Conservation (phyloP, 1,284 basidiomycete species). For the Sutorius eximius region DNA sequence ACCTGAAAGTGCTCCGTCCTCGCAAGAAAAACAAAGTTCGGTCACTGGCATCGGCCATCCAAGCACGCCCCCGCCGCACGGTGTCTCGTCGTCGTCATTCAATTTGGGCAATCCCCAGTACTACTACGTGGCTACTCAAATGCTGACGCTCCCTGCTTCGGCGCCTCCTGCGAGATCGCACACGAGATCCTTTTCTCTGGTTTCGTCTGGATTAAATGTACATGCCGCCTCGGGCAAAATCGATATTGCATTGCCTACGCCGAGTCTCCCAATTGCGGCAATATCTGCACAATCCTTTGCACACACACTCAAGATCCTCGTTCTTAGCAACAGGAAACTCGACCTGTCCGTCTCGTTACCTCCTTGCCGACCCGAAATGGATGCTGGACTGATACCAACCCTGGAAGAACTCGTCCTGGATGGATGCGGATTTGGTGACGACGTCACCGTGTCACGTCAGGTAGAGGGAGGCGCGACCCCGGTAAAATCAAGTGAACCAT, state of each 20-base stretch:
- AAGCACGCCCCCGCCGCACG: conserved; percentile 24
- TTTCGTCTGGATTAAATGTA: conserved; percentile 28
- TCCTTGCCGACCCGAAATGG: conserved; percentile 26
- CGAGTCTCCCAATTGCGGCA: conserved; percentile 62
- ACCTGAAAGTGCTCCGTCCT: neutral
- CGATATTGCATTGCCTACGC: conserved; percentile 60
- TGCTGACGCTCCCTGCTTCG: conserved; percentile 64
- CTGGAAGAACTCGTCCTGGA: conserved; percentile 72
- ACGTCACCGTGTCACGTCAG: conserved; percentile 44
- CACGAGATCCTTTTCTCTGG: conserved; percentile 61
- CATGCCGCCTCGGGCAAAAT: conserved; percentile 32
- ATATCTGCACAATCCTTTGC: conserved; percentile 64
- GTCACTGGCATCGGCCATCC: conserved; percentile 26
- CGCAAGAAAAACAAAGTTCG: conserved; percentile 18
- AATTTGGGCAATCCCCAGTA: conserved; percentile 56
- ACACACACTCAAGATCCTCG: conserved; percentile 56
- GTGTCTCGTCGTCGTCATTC: conserved; percentile 21
- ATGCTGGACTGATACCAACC: conserved; percentile 50
- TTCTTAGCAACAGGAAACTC: conserved; percentile 62
- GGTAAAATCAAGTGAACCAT: conserved; percentile 46
- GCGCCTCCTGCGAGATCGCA: conserved; percentile 56
- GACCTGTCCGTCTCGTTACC: conserved; percentile 65
- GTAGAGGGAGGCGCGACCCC: conserved; percentile 35
- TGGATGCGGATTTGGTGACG: conserved; percentile 65
- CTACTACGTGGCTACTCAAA: conserved; percentile 53